A percentile compares a stretch with the other conserved stretches of the same genome.
Conservation (phyloP, 2,329 filamentous ascomycete species). For the Arthrobotrys entomopaga region DNA sequence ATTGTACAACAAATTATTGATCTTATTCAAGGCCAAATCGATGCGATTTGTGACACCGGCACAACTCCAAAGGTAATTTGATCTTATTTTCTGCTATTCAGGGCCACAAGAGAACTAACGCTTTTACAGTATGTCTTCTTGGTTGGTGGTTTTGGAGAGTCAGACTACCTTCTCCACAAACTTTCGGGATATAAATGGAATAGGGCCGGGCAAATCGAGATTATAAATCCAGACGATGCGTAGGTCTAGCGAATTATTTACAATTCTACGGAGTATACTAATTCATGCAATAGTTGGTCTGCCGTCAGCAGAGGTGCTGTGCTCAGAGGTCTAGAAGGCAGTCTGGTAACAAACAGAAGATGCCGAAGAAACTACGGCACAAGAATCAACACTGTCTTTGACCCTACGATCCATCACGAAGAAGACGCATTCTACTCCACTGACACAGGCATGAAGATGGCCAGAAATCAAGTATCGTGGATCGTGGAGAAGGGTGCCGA, state of each 20-base stretch:
- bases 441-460: conserved; percentile 55
- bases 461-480: conserved; percentile 52
- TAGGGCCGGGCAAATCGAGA: conserved; percentile 38
- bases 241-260: conserved; percentile 17
- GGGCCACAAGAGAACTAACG: not conserved
- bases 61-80: conserved; percentile 32
- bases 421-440: conserved; percentile 53
- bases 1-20: conserved; percentile 77
- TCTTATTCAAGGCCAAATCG: conserved; percentile 75
- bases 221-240: conserved; percentile 53
- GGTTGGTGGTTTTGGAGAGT: conserved; percentile 53
- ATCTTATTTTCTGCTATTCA: not conserved
- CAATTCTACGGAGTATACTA: not conserved
- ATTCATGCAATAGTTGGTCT: conserved; percentile 36
- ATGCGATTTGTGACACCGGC: conserved; percentile 66
- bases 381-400: conserved; percentile 49
- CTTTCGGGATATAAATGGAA: conserved; percentile 25
- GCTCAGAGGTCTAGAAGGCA: conserved; percentile 42
- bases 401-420: conserved; percentile 47
- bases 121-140: conserved; percentile 40
- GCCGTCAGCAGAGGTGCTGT: conserved; percentile 52
- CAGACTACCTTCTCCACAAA: conserved; percentile 41
- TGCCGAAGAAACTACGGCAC: conserved; percentile 54
- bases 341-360: conserved; percentile 45
- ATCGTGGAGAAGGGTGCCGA: conserved; percentile 53